Conservation (phyloP, 768 basidiomycete genomes). For the Amanita molliuscula region DNA sequence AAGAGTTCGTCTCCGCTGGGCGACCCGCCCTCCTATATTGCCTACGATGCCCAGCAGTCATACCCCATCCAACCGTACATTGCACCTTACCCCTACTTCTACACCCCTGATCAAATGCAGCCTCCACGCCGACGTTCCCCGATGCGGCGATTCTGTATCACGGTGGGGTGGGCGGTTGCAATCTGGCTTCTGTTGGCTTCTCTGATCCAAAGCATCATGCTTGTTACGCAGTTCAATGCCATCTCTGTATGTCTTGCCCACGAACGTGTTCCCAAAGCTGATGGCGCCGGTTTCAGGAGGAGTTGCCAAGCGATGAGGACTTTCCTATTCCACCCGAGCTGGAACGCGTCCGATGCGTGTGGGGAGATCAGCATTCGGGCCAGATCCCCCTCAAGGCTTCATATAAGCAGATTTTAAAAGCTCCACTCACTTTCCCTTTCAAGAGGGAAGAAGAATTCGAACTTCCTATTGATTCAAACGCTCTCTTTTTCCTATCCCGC, state of each 20-base stretch:
- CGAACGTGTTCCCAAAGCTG: neutral
- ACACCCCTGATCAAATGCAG: neutral
- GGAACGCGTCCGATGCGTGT: slow-evolving; percentile 2
- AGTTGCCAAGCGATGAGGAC: neutral
- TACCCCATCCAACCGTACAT: neutral
- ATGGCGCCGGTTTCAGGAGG: neutral
- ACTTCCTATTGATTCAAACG: slow-evolving; percentile 18
- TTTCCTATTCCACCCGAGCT: slow-evolving; percentile 5
- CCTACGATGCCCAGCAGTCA: neutral
- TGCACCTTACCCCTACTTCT: neutral
- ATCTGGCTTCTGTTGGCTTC: slow-evolving; percentile 14
- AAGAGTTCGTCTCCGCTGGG: neutral
- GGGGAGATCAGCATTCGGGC: neutral
- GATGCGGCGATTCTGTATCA: slow-evolving; percentile 14
- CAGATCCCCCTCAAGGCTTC: neutral
- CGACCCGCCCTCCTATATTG: neutral
- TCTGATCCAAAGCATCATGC: slow-evolving; percentile 11
- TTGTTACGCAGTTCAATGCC: neutral
- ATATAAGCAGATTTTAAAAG: neutral
- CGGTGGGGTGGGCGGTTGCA: slow-evolving; percentile 11
- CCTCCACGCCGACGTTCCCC: slow-evolving; percentile 9
- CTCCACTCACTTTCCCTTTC: slow-evolving; percentile 2
- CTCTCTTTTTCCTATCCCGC: slow-evolving; percentile 23
- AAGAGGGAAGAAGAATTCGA: slow-evolving; percentile 11
- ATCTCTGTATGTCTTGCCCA: neutral